A percentile compares a stretch with the other conserved stretches of the same genome.
These are phyloP conservation scores for Ceratocystis cubensis DNA, from an alignment of 2,329 filamentous ascomycete genomes.

Conservation along the genomic window DNA sequence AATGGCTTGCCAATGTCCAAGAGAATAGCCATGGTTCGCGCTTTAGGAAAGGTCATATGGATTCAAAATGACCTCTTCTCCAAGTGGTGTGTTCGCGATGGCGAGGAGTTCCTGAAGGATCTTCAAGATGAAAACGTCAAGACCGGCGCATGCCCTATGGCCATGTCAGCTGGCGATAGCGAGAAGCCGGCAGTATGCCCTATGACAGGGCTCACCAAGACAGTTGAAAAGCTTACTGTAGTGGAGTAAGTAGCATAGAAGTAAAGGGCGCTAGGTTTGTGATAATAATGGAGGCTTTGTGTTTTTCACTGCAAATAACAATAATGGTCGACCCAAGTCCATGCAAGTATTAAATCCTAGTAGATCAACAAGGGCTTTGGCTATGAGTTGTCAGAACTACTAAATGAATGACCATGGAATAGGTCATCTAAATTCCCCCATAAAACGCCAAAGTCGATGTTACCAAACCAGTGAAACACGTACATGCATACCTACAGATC, in stretches of 20 bases:
- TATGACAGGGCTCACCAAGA: conserved; percentile 4
- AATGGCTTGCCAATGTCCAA: conserved; percentile 51
- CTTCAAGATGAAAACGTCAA: background rate
- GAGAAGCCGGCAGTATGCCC: conserved; percentile 10
- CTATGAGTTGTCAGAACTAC: background rate
- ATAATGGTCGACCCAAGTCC: background rate
- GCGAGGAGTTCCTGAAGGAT: conserved; percentile 41
- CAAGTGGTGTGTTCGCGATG: conserved; percentile 65
- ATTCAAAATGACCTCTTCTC: conserved; percentile 79
- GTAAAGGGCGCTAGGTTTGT: background rate
- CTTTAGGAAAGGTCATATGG: conserved; percentile 71
- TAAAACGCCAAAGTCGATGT: too few relatives aligned
- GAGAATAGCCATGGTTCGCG: conserved; percentile 63
- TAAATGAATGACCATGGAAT: too few relatives aligned
- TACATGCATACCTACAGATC: too few relatives aligned
- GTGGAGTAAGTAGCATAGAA: background rate
- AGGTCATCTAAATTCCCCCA: too few relatives aligned
- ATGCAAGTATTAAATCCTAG: background rate
- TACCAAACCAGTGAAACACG: too few relatives aligned
- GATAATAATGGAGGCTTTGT: background rate
- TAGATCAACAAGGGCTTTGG: background rate
- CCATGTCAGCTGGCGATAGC: background rate
- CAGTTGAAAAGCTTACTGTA: conserved; percentile 7
- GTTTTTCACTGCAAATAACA: background rate
- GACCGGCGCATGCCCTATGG: background rate